Base-by-base conservation (phyloP, 2,329 filamentous ascomycete species). In the Fusarium kyushuense region DNA sequence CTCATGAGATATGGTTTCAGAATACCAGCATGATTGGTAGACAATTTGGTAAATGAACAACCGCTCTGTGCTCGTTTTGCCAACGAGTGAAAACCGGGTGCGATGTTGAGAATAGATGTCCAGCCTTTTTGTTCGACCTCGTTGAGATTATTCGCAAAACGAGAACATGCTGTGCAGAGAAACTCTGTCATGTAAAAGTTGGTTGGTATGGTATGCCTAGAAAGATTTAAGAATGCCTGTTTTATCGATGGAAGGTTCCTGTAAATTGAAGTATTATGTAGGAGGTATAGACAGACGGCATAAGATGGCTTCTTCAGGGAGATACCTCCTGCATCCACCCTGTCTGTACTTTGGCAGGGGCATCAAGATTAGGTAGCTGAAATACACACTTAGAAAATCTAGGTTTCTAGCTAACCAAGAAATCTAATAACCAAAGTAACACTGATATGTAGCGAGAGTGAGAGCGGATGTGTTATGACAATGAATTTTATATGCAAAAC, bases 91-190 rank as follows among this genome's bases (percentile, higher is more conserved):
- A 54, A 21, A 27, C 46, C 38, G 1, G 55, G 33, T 14, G 46
- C 40, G 8, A 58, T 5, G 2, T 16, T 7, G 16, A 27, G 19
- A 49, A 7, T 9, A 29, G n/a, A 13, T 8, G 16, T 23, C 48
- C 21, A 42, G 29, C 19, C 40, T 5, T 45, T 10, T 36, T 46
- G 30, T 23, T 46, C 38, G 33, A 17, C 40, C 4, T 27, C 27
- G 4, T 16, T 27, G 17, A 58, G n/a, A n/a, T 29, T 17, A 21
- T 27, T 7, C 6, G 33, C 27, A 29, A 58, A 54, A 13, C 48
- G 33, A 23, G 41, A 45, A 8, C 55, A 58, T 25, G 55, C 48
- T n/a, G 33, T n/a, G 13, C 55, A 58, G 5, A 58, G 25, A 19
- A n/a, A n/a, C 19, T 40, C 33, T 38, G 47, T 19, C 33, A 30